A percentile compares a stretch with the other conserved stretches of the same genome.
phyloP scores from a whole-genome alignment of 2,329 filamentous ascomycete genomes.

The Cladosporium sp. region DNA sequence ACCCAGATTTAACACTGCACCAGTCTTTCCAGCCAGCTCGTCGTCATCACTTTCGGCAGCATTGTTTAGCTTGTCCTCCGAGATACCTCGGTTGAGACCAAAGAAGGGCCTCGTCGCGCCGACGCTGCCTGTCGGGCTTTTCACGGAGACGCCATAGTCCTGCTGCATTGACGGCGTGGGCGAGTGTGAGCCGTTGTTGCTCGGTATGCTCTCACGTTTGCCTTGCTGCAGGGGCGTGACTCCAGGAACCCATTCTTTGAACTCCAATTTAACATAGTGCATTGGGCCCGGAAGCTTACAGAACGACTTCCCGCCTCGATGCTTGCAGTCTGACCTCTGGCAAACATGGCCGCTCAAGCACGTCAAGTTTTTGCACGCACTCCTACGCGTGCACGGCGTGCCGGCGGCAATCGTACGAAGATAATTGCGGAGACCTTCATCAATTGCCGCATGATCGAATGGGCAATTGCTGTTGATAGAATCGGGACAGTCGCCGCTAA shows the following conservation, averaged over 20 bases:
- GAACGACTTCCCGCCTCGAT: slow-evolving; percentile 22
- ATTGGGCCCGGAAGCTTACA: slow-evolving; percentile 21
- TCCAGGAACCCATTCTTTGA: not conserved
- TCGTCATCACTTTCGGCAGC: not conserved
- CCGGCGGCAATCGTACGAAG: slow-evolving; percentile 44
- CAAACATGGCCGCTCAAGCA: slow-evolving; percentile 48
- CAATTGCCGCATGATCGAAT: slow-evolving; percentile 46
- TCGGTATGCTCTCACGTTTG: not conserved
- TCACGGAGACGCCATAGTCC: not conserved
- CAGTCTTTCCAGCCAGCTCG: not conserved
- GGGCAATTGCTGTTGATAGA: slow-evolving; percentile 31
- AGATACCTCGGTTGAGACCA: not conserved
- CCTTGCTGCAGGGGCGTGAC: not conserved
- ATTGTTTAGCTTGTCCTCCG: not conserved
- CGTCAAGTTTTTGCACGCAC: slow-evolving; percentile 38
- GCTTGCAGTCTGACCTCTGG: slow-evolving; percentile 31
- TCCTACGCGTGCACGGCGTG: slow-evolving; percentile 39
- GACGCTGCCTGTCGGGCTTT: not conserved
- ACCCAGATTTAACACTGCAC: not conserved
- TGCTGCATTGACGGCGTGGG: not conserved
- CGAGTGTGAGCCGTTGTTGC: not conserved
- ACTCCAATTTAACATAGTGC: not conserved
- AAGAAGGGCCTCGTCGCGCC: not conserved
- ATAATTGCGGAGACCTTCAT: slow-evolving; percentile 36
- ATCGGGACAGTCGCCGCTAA: slow-evolving; percentile 28